Evolutionary conservation across 257 asterid genomes (phyloP).

Genomic region (Primulina tabacum): DNA sequence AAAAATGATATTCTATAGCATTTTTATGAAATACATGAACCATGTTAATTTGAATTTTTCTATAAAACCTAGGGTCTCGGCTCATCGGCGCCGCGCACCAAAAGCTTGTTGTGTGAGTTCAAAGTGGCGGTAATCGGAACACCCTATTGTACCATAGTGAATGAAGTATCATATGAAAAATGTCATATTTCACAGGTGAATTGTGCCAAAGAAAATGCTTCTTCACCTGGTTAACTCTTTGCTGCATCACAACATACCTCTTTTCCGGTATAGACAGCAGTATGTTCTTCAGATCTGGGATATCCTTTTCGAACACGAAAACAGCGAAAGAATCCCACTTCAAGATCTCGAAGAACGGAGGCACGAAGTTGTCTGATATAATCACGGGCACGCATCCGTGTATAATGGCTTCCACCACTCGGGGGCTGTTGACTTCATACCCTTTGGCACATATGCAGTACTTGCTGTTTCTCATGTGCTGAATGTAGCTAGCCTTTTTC

Average conservation of each 20-base stretch:
- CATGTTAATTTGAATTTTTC: too few relatives aligned
- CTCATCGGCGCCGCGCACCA: too few relatives aligned
- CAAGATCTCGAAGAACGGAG: conserved; percentile 42
- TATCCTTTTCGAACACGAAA: conserved; percentile 39
- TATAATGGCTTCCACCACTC: conserved; percentile 43
- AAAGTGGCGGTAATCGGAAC: conserved; percentile 12
- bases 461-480: conserved; percentile 51
- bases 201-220: conserved; percentile 42
- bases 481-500: conserved; percentile 9
- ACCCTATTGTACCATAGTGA: conserved; percentile 43
- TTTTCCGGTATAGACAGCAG: conserved; percentile 32
- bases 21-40: too few relatives aligned
- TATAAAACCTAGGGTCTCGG: too few relatives aligned
- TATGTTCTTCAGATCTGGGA: conserved; percentile 33
- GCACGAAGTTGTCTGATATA: conserved; percentile 42
- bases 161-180: conserved; percentile 43
- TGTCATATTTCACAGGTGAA: conserved; percentile 33
- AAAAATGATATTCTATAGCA: too few relatives aligned
- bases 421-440: conserved; percentile 45
- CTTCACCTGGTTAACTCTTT: conserved; percentile 37
- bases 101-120: neutral
- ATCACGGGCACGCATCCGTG: conserved; percentile 44
- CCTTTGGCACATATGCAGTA: conserved; percentile 51
- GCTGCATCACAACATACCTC: conserved; percentile 39
- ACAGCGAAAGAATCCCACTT: conserved; percentile 45